Evolutionary conservation across 768 basidiomycete genomes (phyloP).

Genomic region (Sarcodon sp.): DNA sequence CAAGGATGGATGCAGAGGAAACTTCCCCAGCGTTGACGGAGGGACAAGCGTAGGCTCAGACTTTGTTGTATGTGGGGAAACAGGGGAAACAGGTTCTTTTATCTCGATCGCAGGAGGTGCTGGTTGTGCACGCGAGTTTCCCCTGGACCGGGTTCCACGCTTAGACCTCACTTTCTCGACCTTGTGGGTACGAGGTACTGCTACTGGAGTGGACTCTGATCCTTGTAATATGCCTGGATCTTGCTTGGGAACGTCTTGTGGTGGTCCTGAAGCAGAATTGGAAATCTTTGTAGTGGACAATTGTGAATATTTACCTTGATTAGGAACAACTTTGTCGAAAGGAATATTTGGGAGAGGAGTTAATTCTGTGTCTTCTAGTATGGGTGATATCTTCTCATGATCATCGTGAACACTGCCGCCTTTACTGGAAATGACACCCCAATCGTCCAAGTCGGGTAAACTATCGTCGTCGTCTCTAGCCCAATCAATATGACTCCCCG

Average conservation of each 20-base stretch:
- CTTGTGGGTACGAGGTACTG: slow-evolving; percentile 2
- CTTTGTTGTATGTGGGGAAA: slow-evolving; percentile 1
- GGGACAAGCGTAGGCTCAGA: slow-evolving; percentile 4
- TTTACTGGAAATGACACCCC: slow-evolving; percentile 47
- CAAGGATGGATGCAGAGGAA: slow-evolving; percentile 30
- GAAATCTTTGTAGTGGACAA: not conserved
- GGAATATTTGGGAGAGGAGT: slow-evolving; percentile 42
- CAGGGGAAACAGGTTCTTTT: not conserved
- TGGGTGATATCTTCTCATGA: slow-evolving; percentile 40
- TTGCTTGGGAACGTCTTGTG: not conserved
- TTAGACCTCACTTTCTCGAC: not conserved
- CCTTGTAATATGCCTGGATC: not conserved
- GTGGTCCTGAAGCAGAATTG: not conserved
- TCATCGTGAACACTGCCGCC: not conserved
- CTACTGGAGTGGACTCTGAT: not conserved
- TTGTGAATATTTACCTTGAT: not conserved
- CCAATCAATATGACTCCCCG: slow-evolving; percentile 80
- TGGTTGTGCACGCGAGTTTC: slow-evolving; percentile 1
- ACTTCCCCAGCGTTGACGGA: slow-evolving; percentile 8
- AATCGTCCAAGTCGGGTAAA: slow-evolving; percentile 76
- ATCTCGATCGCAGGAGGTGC: not conserved
- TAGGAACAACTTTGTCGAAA: slow-evolving; percentile 8
- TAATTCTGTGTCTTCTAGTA: slow-evolving; percentile 43
- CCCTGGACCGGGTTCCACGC: not conserved
- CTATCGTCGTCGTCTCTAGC: slow-evolving; percentile 76